Percentiles rank a stretch among this genome's conserved stretches.
phyloP scores from a whole-genome alignment of 2,329 filamentous ascomycete genomes.

The Fusarium liriodendri region DNA sequence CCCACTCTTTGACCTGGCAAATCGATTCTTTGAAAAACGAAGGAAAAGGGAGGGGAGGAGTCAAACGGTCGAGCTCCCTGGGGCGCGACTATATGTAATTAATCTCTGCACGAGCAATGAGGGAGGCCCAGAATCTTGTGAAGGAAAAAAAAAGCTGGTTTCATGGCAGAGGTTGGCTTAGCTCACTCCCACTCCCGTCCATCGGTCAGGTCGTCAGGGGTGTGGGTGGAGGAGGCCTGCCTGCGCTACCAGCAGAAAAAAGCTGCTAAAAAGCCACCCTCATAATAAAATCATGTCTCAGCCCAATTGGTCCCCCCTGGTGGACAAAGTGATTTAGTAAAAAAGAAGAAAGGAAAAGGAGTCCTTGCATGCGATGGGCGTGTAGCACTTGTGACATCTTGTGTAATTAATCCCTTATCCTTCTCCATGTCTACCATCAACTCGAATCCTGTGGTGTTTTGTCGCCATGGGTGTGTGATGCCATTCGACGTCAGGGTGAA shows the following conservation, averaged over 20 bases:
- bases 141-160: constrained; percentile 31
- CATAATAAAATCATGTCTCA: constrained; percentile 48
- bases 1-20: constrained; percentile 5
- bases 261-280: constrained; percentile 25
- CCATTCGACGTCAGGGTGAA: constrained; percentile 21
- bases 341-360: not conserved
- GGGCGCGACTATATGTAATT: constrained; percentile 36
- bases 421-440: not conserved
- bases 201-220: constrained; percentile 28
- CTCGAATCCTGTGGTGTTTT: not conserved
- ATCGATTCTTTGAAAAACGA: constrained; percentile 7
- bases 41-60: constrained; percentile 4
- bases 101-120: not conserved
- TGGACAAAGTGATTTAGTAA: not conserved
- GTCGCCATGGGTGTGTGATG: constrained; percentile 6
- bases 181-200: not conserved
- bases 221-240: constrained; percentile 22
- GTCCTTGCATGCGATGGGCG: not conserved
- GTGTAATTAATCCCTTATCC: not conserved
- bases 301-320: constrained; percentile 16
- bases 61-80: not conserved
- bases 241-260: constrained; percentile 23
- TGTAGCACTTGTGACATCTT: not conserved
- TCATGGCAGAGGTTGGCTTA: constrained; percentile 21
- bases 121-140: not conserved